Base-by-base conservation (phyloP, 2,329 filamentous ascomycete genomes). In the Waltergamsia citrina region DNA sequence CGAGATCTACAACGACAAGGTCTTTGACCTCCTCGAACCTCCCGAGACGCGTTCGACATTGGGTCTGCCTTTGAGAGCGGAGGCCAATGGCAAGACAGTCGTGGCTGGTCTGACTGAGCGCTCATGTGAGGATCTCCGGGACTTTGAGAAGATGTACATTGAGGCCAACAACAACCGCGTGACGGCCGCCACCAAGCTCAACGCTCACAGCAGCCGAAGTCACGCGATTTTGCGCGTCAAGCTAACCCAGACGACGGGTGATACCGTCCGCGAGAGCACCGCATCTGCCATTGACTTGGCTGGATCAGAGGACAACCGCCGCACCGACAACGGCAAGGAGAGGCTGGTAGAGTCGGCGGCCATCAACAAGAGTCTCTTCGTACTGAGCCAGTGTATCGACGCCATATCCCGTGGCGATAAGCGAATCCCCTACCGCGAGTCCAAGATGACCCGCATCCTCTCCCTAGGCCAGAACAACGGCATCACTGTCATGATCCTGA, bases 351-450 rank as follows among this genome's bases (percentile, higher is more conserved):
- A 96, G 58, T 94, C 87, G 25, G 87, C 90, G 0, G 90, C 85
- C 50, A 96, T 96, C 66, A 96, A 96, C 70, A 96, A 95, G 63
- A 93, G 85, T 42, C 68, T 96, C 6, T 96, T 96, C 49, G 88
- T 95, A 14, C 64, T 96, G 32, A 90, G 86, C 28, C 87, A 94
- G 54, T 96, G 90, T 48, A 90, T 96, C 34, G 90, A 96, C 53
- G 90, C 90, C 36, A 96, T 96, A 52, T 84, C 82, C 1, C 66
- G 74, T 17, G 74, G 75, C 21, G 76, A 81, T 52, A 74, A 70
- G 46, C 76, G 90, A 22, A 90, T 96, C 49, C 90, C 92, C 0
- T 96, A 94, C 55, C 74, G 90, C 37, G 90, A 95, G 54, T 92
- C 84, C 35, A 95, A 96, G 65, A 95, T 96, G 90, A 96, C 92